A percentile compares a stretch with the other conserved stretches of the same genome.
These are phyloP conservation scores for Coriaria nepalensis DNA, from an alignment of 306 rosid genomes.

Conservation along the genomic window DNA sequence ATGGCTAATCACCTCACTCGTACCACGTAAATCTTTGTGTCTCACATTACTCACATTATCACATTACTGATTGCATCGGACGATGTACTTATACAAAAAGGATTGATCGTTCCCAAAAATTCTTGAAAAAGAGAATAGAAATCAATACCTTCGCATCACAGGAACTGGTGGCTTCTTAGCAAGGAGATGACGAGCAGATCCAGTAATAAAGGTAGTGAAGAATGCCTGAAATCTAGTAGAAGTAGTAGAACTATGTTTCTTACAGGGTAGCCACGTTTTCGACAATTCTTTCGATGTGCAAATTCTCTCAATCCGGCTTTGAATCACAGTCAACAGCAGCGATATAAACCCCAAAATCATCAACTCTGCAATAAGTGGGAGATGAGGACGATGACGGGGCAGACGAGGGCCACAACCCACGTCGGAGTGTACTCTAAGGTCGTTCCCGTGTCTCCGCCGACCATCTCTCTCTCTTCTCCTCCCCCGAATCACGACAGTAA, in stretches of 20 bases:
- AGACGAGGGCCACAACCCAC: conserved; percentile 79
- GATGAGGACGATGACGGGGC: conserved; percentile 59
- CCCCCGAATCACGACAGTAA: no score
- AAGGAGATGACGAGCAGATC: conserved; percentile 16
- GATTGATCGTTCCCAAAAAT: neutral
- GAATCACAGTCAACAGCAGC: conserved; percentile 20
- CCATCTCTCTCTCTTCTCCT: no score
- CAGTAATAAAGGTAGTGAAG: conserved; percentile 1
- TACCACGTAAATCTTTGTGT: no score
- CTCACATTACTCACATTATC: no score
- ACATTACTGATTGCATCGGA: no score
- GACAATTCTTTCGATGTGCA: conserved; percentile 17
- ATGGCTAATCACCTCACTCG: no score
- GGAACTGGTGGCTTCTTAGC: conserved; percentile 8
- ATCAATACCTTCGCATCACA: conserved; percentile 5
- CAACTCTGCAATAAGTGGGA: conserved; percentile 37
- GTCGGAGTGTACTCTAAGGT: conserved; percentile 67
- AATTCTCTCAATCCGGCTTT: conserved; percentile 13
- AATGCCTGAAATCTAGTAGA: conserved; percentile 7
- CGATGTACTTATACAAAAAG: neutral
- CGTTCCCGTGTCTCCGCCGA: no score
- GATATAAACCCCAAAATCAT: conserved; percentile 30
- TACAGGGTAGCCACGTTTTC: conserved; percentile 22
- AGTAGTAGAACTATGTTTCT: neutral
- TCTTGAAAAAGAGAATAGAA: neutral